Conservation (phyloP, 306 rosid genomes). For the Luffa acutangula region DNA sequence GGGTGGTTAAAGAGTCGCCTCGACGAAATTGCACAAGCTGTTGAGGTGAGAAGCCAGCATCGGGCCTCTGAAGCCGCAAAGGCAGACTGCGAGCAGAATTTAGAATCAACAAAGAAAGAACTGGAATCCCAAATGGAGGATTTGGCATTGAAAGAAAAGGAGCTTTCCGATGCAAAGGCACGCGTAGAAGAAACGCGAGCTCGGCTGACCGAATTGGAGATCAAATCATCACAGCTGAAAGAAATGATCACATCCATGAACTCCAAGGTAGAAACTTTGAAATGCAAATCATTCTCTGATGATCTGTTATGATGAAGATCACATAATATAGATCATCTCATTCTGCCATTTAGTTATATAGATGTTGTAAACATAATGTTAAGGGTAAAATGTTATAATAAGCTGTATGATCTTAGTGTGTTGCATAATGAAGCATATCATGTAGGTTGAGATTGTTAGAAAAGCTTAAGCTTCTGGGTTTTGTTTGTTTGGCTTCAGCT, state of each 20-base stretch:
- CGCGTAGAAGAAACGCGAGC: conserved; percentile 37
- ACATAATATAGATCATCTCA: not conserved
- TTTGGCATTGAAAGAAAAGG: conserved; percentile 53
- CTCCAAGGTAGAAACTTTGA: conserved; percentile 48
- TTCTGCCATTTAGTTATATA: not conserved
- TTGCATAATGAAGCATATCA: not conserved
- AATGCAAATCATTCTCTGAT: conserved; percentile 36
- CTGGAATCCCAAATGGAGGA: conserved; percentile 39
- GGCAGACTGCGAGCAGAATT: conserved; percentile 30
- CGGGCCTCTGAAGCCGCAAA: conserved; percentile 30
- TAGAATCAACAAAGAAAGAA: conserved; percentile 38
- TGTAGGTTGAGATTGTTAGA: not conserved
- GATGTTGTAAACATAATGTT: not conserved
- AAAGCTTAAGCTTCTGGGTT: not conserved
- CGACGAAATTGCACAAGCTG: conserved; percentile 31
- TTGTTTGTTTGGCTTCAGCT: not conserved
- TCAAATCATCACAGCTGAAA: conserved; percentile 31
- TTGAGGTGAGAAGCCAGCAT: conserved; percentile 38
- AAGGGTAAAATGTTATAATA: not conserved
- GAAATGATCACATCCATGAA: conserved; percentile 26
- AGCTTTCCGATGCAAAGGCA: conserved; percentile 32
- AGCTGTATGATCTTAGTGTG: not conserved
- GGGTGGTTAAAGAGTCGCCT: conserved; percentile 51
- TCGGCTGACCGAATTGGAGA: conserved; percentile 52
- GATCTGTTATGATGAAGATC: conserved; percentile 27